phyloP scores from a whole-genome alignment of 345 rosid species.

The Eutrema yunnanense region DNA sequence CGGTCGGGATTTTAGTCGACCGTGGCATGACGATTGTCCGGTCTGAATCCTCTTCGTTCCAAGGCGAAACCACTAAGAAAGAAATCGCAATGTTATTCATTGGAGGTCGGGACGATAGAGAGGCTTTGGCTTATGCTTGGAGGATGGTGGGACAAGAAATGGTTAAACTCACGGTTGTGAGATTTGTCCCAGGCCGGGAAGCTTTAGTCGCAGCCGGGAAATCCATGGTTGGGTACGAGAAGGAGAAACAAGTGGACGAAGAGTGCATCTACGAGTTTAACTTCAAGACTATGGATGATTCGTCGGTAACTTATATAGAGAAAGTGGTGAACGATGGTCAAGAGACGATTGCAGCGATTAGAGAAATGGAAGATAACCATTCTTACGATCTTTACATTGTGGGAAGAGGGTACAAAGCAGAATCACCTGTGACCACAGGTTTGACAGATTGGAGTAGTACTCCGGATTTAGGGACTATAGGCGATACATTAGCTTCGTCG shows the following conservation, averaged over 20 bases:
- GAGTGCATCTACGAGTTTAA: slow-evolving; percentile 41
- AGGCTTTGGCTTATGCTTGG: slow-evolving; percentile 62
- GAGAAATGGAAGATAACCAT: slow-evolving; percentile 27
- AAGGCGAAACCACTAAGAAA: slow-evolving; percentile 1
- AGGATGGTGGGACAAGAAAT: slow-evolving; percentile 39
- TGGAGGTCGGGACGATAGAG: slow-evolving; percentile 65
- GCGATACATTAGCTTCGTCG: slow-evolving; percentile 42
- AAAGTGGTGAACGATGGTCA: slow-evolving; percentile 38
- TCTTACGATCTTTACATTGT: slow-evolving; percentile 42
- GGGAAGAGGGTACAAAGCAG: slow-evolving; percentile 41
- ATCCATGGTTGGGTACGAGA: background rate
- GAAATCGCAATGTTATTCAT: slow-evolving; percentile 37
- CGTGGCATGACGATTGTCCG: slow-evolving; percentile 34
- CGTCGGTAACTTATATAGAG: slow-evolving; percentile 30
- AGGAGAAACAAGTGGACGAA: slow-evolving; percentile 33
- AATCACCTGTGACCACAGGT: slow-evolving; percentile 33
- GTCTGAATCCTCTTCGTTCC: background rate
- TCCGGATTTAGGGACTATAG: slow-evolving; percentile 55
- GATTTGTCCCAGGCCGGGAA: slow-evolving; percentile 34
- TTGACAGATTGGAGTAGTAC: slow-evolving; percentile 41
- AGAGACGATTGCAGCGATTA: slow-evolving; percentile 28
- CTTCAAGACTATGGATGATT: slow-evolving; percentile 29
- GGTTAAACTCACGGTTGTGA: slow-evolving; percentile 37
- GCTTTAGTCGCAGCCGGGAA: background rate
- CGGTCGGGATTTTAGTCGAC: slow-evolving; percentile 53